These are phyloP conservation scores for Trypanosoma platydactyli DNA, from an alignment of 208 protist species.

Conservation along the genomic window DNA sequence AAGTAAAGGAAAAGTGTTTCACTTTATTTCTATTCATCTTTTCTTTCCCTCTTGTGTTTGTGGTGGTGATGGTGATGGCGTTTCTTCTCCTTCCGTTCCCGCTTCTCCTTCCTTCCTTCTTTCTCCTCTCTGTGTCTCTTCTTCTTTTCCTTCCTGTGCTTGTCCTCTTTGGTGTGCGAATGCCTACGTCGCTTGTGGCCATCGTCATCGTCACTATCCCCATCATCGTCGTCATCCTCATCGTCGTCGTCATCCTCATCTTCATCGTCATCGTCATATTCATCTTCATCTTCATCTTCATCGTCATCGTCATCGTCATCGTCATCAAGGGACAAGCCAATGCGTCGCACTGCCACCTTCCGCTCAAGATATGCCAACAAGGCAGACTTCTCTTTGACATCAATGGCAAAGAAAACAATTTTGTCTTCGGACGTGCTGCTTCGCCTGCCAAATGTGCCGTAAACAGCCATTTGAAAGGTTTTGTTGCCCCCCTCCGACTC, in stretches of 20 bases:
- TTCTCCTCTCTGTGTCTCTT: slow-evolving; percentile 42
- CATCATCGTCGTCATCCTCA: slow-evolving; percentile 28
- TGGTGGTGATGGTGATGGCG: background rate
- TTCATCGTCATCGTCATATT: slow-evolving; percentile 39
- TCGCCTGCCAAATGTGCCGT: slow-evolving; percentile 29
- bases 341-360: slow-evolving; percentile 53
- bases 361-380: slow-evolving; percentile 59
- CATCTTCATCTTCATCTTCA: slow-evolving; percentile 44
- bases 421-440: slow-evolving; percentile 38
- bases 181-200: slow-evolving; percentile 35
- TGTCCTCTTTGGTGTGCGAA: slow-evolving; percentile 18
- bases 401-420: slow-evolving; percentile 66
- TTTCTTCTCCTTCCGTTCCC: background rate
- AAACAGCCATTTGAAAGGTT: slow-evolving; percentile 79
- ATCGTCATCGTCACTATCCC: slow-evolving; percentile 24
- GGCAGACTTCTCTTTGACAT: slow-evolving; percentile 64
- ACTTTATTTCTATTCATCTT: background rate
- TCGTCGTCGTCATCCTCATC: slow-evolving; percentile 52
- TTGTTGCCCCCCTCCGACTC: slow-evolving; percentile 60
- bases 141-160: slow-evolving; percentile 48
- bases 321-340: slow-evolving; percentile 45
- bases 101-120: slow-evolving; percentile 8
- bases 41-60: background rate
- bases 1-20: background rate
- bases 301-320: slow-evolving; percentile 57